Base-by-base conservation (phyloP, 2,329 filamentous ascomycete genomes). In the Claviceps pazoutovae region DNA sequence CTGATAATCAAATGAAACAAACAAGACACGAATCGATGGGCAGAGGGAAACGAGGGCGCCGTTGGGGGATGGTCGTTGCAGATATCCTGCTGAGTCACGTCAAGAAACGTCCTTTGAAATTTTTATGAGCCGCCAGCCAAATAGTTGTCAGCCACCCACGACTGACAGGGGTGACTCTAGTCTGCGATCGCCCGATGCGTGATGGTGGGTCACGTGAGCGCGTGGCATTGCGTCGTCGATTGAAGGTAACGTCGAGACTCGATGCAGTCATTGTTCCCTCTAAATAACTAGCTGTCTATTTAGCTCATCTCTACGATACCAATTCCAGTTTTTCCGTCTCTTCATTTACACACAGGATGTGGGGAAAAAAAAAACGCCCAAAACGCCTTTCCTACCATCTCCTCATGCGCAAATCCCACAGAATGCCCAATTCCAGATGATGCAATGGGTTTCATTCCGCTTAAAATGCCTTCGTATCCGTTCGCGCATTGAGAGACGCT, bases 81-180 rank as follows among this genome's bases (percentile, higher is more conserved):
- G 57, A 44, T 52, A 53, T 53, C 49, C 44, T 53, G 49, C 44
- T 48, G 52, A 56, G 57, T 56, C 53, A 57, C 52, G 52, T 54
- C 53, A 58, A 57, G 23, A 34, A 48, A 43, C 26, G 46, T 5
- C 14, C 57, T 60, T 60, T 55, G 64, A 68, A 68, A 65, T 65
- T 68, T 68, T 68, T 64, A 59, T 61, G 62, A 65, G 61, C 61
- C 62, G 54, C 59, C 52, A 51, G 51, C 50, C 52, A 55, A 45
- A 41, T 16, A n/a, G 38, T 17, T 41, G 16, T 41, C 41, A 14
- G 47, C 41, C 19, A 19, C 17, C 50, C 50, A 43, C 16, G 26
- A 11, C 14, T 36, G n/a, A 36, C 16, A 30, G 50, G 52, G 53
- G 34, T 19, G 19, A 19, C 19, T 8, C 34, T 26, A 41, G 19